Evolutionary conservation across 495 filamentous ascomycete species (phyloP).

Genomic region (Elasticomyces elasticus): DNA sequence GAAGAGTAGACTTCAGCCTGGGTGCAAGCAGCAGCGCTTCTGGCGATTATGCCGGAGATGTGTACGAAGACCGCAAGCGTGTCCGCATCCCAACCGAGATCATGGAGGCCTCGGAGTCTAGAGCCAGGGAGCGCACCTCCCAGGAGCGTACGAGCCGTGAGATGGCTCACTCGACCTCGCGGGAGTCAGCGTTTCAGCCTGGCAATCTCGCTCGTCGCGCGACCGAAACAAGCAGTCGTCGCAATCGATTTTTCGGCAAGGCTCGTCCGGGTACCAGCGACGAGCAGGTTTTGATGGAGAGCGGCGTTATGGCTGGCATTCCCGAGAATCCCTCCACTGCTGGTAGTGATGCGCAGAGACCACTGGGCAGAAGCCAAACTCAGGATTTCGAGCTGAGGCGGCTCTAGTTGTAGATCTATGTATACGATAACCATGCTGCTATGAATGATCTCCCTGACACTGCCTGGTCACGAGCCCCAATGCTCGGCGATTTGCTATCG

Average conservation of each 20-base stretch:
- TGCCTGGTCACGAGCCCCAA: too few relatives aligned
- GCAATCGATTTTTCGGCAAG: slow-evolving; percentile 34
- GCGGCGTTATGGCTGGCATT: slow-evolving; percentile 28
- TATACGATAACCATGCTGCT: too few relatives aligned
- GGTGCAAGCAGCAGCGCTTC: slow-evolving; percentile 54
- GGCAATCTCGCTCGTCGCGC: slow-evolving; percentile 22
- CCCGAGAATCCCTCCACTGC: slow-evolving; percentile 22
- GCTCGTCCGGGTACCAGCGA: slow-evolving; percentile 10
- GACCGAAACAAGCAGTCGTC: slow-evolving; percentile 21
- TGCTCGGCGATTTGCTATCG: too few relatives aligned
- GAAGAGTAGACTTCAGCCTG: slow-evolving; percentile 66
- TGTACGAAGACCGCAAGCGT: slow-evolving; percentile 46
- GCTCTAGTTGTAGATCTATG: slow-evolving; percentile 8
- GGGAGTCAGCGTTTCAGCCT: slow-evolving; percentile 8
- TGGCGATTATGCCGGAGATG: slow-evolving; percentile 56
- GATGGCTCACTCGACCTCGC: slow-evolving; percentile 23
- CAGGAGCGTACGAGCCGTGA: slow-evolving; percentile 16
- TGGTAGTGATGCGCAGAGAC: background rate
- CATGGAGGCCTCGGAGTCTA: slow-evolving; percentile 23
- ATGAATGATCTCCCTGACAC: too few relatives aligned
- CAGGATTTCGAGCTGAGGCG: slow-evolving; percentile 29
- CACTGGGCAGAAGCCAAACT: slow-evolving; percentile 20
- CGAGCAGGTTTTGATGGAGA: slow-evolving; percentile 28
- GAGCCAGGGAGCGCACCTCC: slow-evolving; percentile 21
- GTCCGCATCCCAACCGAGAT: slow-evolving; percentile 19